A percentile compares a stretch with the other conserved stretches of the same genome.
phyloP scores from a whole-genome alignment of 106 monocot genomes.

The Dendrobium officinale region DNA sequence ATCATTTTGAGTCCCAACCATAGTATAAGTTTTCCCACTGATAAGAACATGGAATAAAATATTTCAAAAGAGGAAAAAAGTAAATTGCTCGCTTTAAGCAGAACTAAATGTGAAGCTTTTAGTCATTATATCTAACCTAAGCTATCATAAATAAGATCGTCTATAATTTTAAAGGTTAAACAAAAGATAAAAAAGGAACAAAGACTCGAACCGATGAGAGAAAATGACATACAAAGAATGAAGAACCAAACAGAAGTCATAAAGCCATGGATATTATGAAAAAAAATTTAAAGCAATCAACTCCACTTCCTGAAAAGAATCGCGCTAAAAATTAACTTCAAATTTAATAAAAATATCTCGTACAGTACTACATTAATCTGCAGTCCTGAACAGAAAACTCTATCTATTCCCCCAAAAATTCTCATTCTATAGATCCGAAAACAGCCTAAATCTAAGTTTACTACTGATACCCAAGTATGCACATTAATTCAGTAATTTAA shows the following conservation, averaged over 20 bases:
- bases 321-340: neutral
- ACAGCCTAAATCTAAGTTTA: neutral
- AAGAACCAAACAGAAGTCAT: neutral
- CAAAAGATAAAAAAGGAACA: neutral
- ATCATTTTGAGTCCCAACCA: conserved; percentile 90
- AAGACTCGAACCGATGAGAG: neutral
- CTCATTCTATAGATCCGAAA: neutral
- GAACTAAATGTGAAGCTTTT: neutral
- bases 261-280: neutral
- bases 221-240: neutral
- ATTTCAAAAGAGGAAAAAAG: neutral
- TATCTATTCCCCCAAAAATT: neutral
- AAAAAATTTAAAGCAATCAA: neutral
- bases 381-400: neutral
- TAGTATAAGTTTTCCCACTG: conserved; percentile 99
- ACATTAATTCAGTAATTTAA: neutral
- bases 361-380: neutral
- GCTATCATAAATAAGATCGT: neutral
- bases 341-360: neutral
- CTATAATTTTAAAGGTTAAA: neutral
- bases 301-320: neutral
- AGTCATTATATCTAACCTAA: neutral
- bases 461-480: neutral
- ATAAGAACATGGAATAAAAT: conserved; percentile 17
- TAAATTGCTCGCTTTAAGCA: neutral